These are phyloP conservation scores for Tuber brumale DNA, from an alignment of 495 filamentous ascomycete genomes.

Conservation along the genomic window DNA sequence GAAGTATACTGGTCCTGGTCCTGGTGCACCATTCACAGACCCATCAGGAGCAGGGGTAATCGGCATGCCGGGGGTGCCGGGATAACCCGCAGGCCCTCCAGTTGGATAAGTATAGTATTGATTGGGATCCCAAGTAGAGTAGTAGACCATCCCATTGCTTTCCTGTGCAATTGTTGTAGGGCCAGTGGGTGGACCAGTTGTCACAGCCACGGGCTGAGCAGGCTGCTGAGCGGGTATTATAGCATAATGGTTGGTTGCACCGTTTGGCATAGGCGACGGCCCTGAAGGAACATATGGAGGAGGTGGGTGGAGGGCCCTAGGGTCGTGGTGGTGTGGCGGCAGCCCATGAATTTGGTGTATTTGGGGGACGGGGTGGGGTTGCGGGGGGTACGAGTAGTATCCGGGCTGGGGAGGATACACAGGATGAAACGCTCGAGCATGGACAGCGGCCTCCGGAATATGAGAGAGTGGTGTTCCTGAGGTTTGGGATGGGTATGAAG, in stretches of 20 bases:
- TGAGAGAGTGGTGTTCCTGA: constrained; percentile 88
- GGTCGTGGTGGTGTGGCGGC: constrained; percentile 55
- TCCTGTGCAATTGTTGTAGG: constrained; percentile 80
- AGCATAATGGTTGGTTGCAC: constrained; percentile 45
- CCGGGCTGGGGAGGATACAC: constrained; percentile 57
- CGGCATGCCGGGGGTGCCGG: constrained; percentile 47
- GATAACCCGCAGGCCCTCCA: constrained; percentile 50
- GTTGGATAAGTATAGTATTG: constrained; percentile 62
- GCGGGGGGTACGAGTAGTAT: constrained; percentile 58
- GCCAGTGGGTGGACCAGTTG: constrained; percentile 49
- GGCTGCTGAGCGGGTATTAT: constrained; percentile 48
- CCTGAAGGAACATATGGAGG: constrained; percentile 48
- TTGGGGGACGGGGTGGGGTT: constrained; percentile 52
- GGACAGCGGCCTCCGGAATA: constrained; percentile 88
- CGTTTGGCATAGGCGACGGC: constrained; percentile 43
- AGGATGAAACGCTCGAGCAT: constrained; percentile 87
- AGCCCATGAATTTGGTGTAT: constrained; percentile 49
- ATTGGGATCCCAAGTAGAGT: constrained; percentile 52
- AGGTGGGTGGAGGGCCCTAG: constrained; percentile 43
- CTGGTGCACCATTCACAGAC: constrained; percentile 46
- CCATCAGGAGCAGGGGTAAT: constrained; percentile 52
- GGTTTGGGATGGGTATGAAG: constrained; percentile 68
- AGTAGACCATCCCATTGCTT: constrained; percentile 90
- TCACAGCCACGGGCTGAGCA: constrained; percentile 43
- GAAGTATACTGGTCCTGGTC: constrained; percentile 66